Evolutionary conservation across 345 rosid genomes (phyloP).

Genomic region (Psidium guajava): DNA sequence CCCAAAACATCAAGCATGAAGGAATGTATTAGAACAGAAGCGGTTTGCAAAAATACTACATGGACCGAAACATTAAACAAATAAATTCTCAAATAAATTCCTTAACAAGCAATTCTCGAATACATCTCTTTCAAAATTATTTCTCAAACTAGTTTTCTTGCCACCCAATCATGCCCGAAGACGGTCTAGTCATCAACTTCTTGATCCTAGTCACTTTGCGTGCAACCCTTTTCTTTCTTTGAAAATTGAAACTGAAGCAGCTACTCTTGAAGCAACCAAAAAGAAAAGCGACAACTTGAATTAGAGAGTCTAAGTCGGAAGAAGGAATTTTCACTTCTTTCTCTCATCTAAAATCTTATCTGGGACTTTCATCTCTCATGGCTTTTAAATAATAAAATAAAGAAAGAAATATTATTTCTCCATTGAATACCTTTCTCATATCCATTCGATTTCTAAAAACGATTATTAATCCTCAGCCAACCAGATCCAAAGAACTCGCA

Average conservation of each 20-base stretch:
- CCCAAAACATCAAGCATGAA: background rate
- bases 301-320: background rate
- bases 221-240: background rate
- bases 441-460: background rate
- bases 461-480: background rate
- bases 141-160: background rate
- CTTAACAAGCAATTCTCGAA: background rate
- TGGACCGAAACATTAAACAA: background rate
- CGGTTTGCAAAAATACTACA: background rate
- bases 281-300: background rate
- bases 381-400: background rate
- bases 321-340: background rate
- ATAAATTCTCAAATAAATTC: background rate
- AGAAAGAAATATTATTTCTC: background rate
- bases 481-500: background rate
- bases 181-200: background rate
- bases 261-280: too few species aligned
- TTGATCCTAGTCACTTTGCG: background rate
- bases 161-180: background rate
- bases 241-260: background rate
- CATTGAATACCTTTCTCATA: background rate
- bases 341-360: background rate
- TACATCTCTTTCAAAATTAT: background rate
- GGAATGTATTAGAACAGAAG: background rate
- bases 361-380: background rate